Percentiles rank a stretch among this genome's conserved stretches.
These are phyloP conservation scores for Phaffia tasmanica DNA, from an alignment of 768 basidiomycete species.

Conservation along the genomic window DNA sequence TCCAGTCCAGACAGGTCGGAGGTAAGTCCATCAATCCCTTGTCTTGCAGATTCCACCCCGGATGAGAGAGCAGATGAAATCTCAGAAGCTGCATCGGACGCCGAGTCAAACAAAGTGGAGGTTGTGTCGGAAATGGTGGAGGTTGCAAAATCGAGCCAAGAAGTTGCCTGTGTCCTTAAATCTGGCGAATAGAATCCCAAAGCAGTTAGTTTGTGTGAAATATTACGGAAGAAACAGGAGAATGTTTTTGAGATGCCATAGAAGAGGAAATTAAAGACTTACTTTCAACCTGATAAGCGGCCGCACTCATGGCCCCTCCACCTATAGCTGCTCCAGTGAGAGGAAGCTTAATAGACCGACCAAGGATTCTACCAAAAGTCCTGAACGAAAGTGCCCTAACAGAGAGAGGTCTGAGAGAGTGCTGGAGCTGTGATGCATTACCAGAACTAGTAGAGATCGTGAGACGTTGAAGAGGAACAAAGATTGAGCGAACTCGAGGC, in stretches of 20 bases:
- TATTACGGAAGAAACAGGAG: not conserved
- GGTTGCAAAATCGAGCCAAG: not conserved
- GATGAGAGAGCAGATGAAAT: conserved; percentile 6
- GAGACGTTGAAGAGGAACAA: too few relatives aligned
- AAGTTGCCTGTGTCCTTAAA: not conserved
- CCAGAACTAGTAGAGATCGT: too few relatives aligned
- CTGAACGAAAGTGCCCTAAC: conserved; percentile 21
- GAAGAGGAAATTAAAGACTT: not conserved
- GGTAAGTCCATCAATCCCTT: conserved; percentile 5
- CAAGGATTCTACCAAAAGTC: conserved; percentile 22
- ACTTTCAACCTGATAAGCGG: conserved; percentile 23
- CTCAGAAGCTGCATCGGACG: conserved; percentile 2
- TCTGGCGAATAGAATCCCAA: not conserved
- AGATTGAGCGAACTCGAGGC: too few relatives aligned
- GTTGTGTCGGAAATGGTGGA: conserved; percentile 19
- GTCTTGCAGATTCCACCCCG: not conserved
- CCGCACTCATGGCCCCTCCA: conserved; percentile 19
- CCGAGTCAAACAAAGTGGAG: conserved; percentile 15
- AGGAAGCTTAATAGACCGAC: conserved; percentile 14
- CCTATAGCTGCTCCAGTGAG: conserved; percentile 23
- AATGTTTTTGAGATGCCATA: not conserved
- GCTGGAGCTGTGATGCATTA: not conserved
- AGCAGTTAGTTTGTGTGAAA: not conserved
- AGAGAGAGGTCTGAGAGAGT: conserved; percentile 13
- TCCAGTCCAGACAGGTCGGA: not conserved